A percentile compares a stretch with the other conserved stretches of the same genome.
phyloP scores from a whole-genome alignment of 495 filamentous ascomycete species.

The Penicillium riverlandense region DNA sequence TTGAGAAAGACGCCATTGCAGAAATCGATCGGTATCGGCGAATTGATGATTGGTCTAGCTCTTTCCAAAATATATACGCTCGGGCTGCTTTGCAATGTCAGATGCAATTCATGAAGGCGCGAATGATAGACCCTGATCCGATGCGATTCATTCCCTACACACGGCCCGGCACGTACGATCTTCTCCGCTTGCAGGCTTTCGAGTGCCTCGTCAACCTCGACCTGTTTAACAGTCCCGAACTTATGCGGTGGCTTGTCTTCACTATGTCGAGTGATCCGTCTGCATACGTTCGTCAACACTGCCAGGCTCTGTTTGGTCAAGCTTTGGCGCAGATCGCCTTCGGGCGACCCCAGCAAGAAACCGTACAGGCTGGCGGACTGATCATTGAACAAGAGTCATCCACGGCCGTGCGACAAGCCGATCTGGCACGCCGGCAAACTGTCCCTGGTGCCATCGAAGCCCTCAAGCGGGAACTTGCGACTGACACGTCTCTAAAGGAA shows the following conservation, averaged over 20 bases:
- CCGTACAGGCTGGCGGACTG: constrained; percentile 48
- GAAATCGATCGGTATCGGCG: constrained; percentile 86
- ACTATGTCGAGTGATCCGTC: constrained; percentile 72
- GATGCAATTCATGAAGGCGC: constrained; percentile 62
- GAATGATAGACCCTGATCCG: constrained; percentile 52
- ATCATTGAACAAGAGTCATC: constrained; percentile 73
- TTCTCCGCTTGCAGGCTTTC: constrained; percentile 77
- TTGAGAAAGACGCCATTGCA: constrained; percentile 63
- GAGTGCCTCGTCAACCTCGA: constrained; percentile 74
- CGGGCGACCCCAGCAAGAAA: constrained; percentile 43
- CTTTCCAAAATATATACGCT: constrained; percentile 87
- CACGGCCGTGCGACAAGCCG: constrained; percentile 59
- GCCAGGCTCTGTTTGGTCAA: constrained; percentile 60
- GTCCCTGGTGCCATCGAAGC: constrained; percentile 68
- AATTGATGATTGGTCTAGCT: constrained; percentile 89
- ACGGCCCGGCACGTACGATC: constrained; percentile 66
- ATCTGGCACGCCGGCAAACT: constrained; percentile 65
- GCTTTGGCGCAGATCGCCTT: constrained; percentile 76
- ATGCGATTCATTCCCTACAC: constrained; percentile 77
- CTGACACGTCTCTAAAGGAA: constrained; percentile 53
- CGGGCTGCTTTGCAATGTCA: constrained; percentile 74
- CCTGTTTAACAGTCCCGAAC: constrained; percentile 50
- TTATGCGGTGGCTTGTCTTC: constrained; percentile 64
- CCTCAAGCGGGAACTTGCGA: constrained; percentile 62
- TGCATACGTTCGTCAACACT: constrained; percentile 63